These are phyloP conservation scores for Penicillium sp. DNA, from an alignment of 2,329 filamentous ascomycete genomes.

Conservation along the genomic window DNA sequence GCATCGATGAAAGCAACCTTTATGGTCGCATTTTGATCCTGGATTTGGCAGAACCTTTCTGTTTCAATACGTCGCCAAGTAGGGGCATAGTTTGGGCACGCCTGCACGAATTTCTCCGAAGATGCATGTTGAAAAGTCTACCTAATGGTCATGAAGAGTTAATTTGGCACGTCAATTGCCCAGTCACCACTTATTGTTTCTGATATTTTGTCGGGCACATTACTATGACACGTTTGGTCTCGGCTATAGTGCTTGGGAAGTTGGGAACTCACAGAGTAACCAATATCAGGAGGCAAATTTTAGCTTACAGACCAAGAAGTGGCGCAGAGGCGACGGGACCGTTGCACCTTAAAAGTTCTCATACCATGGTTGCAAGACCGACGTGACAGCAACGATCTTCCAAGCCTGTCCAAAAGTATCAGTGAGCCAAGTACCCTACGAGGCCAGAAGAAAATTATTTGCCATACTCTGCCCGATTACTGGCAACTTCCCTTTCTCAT, in stretches of 20 bases:
- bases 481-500: slow-evolving; percentile 10
- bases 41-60: neutral
- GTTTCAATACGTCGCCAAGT: neutral
- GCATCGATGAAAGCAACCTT: neutral
- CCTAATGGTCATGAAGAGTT: neutral
- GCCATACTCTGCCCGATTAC: slow-evolving; percentile 17
- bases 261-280: neutral
- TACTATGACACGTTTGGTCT: neutral
- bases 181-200: neutral
- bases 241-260: too few relatives aligned
- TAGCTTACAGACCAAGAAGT: neutral
- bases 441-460: slow-evolving; percentile 4
- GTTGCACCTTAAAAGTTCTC: slow-evolving; percentile 4
- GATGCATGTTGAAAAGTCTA: neutral
- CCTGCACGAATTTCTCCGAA: neutral
- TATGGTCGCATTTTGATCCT: neutral
- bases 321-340: neutral
- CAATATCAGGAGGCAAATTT: neutral
- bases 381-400: slow-evolving; percentile 13
- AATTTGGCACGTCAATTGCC: neutral
- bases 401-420: slow-evolving; percentile 12
- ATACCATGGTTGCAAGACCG: slow-evolving; percentile 17
- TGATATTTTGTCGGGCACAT: neutral
- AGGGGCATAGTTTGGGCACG: neutral
- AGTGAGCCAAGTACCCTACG: slow-evolving; percentile 5